Base-by-base conservation (phyloP, 2,329 filamentous ascomycete genomes). In the Clonostachys chloroleuca region DNA sequence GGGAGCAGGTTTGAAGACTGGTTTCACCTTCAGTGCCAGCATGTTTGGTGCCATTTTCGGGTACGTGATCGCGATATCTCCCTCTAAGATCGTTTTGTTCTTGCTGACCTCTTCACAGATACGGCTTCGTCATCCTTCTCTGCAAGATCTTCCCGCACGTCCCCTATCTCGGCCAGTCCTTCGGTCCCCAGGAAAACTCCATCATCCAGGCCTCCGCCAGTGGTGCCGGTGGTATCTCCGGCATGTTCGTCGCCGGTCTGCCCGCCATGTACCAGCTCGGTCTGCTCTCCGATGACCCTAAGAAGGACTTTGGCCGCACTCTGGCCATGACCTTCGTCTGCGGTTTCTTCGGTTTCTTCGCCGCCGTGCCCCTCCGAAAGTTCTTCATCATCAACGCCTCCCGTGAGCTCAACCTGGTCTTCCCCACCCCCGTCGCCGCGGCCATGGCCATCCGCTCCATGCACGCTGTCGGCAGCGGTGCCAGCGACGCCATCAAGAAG, bases 361-460 rank as follows among this genome's bases (percentile, higher is more conserved):
- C 83, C 53, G 77, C 77, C 43, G 81, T 80, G 0, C 80, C 81
- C 8, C 71, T 84, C 17, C 78, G 83, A 49, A 84, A 83, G 58
- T 86, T 86, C 68, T 86, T 85, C 68, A 77, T 86, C 61, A 78
- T 86, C 60, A 80, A 83, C 49, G 78, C 84, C 12, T 79, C 79
- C 4, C 70, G 80, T 10, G 79, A 84, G 62, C 64, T 83, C 34
- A 74, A 73, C 48, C 69, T 84, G 41, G 71, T 83, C 47, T 84
- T 83, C 62, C 80, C 80, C 3, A 77, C 78, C 0, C 62, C 79
- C 0, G 80, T 79, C 24, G 81, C 81, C 3, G 81, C 80, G 1
- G 80, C 79, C 24, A 72, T 83, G 64, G 80, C 79, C 2, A 84
- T 84, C 48, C 74, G 79, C 8, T 76, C 72, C n/a, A 83, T 84